phyloP scores from a whole-genome alignment of 2,329 filamentous ascomycete species.

The Aspergillus sp. region DNA sequence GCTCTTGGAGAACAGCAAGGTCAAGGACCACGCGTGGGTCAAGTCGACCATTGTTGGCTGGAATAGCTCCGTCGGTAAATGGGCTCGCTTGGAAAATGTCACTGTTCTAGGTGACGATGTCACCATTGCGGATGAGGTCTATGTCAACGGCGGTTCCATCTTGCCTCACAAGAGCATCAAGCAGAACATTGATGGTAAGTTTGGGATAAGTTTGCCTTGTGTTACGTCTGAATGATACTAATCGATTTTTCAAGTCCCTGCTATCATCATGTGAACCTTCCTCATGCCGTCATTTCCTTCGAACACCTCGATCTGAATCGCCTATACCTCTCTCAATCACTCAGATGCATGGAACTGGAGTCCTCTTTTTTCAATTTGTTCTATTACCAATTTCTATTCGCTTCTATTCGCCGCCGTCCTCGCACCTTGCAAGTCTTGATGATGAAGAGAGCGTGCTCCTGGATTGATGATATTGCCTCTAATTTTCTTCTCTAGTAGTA shows the following conservation, averaged over 20 bases:
- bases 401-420: slow-evolving; percentile 11
- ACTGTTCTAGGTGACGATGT: slow-evolving; percentile 97
- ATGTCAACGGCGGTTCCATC: slow-evolving; percentile 93
- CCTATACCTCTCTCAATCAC: slow-evolving; percentile 19
- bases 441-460: background rate
- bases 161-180: slow-evolving; percentile 99
- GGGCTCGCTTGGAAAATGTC: slow-evolving; percentile 95
- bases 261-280: slow-evolving; percentile 41
- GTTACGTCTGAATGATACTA: background rate
- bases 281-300: slow-evolving; percentile 22
- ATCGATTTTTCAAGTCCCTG: slow-evolving; percentile 30
- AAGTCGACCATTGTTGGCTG: slow-evolving; percentile 98
- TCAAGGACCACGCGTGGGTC: slow-evolving; percentile 98
- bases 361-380: slow-evolving; percentile 15
- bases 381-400: slow-evolving; percentile 1
- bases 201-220: background rate
- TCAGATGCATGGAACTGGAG: slow-evolving; percentile 33
- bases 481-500: slow-evolving; percentile 13
- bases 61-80: slow-evolving; percentile 93
- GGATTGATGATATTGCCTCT: slow-evolving; percentile 4
- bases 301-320: slow-evolving; percentile 13
- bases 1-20: slow-evolving; percentile 76
- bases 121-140: slow-evolving; percentile 94
- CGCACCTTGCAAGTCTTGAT: background rate
- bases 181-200: slow-evolving; percentile 78